A percentile compares a stretch with the other conserved stretches of the same genome.
Conservation (phyloP, 768 basidiomycete species). For the Mycena filopes region DNA sequence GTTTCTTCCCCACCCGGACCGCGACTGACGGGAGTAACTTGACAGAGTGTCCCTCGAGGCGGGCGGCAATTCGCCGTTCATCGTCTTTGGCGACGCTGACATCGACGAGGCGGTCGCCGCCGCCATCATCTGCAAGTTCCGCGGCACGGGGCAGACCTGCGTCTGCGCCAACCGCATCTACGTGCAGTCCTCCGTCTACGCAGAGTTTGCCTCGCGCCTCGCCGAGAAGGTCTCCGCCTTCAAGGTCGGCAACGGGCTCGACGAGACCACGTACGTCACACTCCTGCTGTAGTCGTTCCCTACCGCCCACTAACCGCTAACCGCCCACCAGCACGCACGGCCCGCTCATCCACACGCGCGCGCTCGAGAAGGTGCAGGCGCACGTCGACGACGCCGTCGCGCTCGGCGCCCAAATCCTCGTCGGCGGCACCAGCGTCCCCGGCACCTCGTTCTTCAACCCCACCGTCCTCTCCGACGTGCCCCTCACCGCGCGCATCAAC, state of each 20-base stretch:
- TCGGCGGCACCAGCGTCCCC: conserved; percentile 83
- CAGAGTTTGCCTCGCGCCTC: conserved; percentile 89
- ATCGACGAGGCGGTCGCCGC: conserved; percentile 91
- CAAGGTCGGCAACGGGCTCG: conserved; percentile 90
- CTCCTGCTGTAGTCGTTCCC: background rate
- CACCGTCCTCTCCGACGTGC: conserved; percentile 90
- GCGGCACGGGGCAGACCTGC: conserved; percentile 84
- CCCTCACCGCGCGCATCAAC: conserved; percentile 69
- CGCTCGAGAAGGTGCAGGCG: conserved; percentile 83
- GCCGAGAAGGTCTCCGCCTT: conserved; percentile 85
- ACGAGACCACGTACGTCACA: conserved; percentile 76
- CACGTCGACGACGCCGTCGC: conserved; percentile 91
- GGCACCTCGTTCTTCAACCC: conserved; percentile 81
- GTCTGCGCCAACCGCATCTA: conserved; percentile 92
- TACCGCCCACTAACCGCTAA: background rate
- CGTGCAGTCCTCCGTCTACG: conserved; percentile 91
- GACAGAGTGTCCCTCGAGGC: conserved; percentile 82
- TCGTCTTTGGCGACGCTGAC: conserved; percentile 97
- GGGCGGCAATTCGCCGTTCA: conserved; percentile 95
- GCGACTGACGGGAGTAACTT: conserved; percentile 2
- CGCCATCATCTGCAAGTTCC: conserved; percentile 83
- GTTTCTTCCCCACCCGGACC: background rate
- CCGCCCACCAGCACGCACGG: conserved; percentile 80
- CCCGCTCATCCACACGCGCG: conserved; percentile 89
- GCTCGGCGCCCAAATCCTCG: conserved; percentile 87